These are phyloP conservation scores for Aspergillus pseudoglaucus DNA, from an alignment of 2,329 filamentous ascomycete species.

Conservation along the genomic window DNA sequence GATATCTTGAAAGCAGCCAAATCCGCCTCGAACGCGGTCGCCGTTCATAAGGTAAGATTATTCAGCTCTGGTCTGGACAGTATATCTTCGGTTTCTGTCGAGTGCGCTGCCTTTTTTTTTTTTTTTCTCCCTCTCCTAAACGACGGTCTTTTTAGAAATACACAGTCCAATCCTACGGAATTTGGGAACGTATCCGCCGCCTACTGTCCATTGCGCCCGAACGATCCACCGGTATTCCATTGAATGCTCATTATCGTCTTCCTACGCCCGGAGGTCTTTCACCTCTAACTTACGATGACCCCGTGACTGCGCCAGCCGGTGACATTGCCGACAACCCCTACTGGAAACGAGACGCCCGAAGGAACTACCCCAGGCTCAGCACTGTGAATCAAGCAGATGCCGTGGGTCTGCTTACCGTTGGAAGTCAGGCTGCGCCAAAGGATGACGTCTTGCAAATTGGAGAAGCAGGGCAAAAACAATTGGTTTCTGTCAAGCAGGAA, in stretches of 20 bases:
- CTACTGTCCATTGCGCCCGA: slow-evolving; percentile 74
- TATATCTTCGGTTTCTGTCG: background rate
- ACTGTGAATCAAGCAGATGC: slow-evolving; percentile 78
- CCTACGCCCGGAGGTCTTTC: slow-evolving; percentile 70
- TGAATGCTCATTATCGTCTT: slow-evolving; percentile 89
- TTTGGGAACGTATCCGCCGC: slow-evolving; percentile 80
- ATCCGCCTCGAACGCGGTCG: slow-evolving; percentile 31
- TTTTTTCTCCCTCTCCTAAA: too few species aligned
- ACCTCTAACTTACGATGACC: slow-evolving; percentile 69
- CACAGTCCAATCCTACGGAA: slow-evolving; percentile 78
- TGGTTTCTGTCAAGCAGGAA: slow-evolving; percentile 70
- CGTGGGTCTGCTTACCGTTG: slow-evolving; percentile 76
- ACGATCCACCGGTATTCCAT: slow-evolving; percentile 82
- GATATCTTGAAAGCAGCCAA: slow-evolving; percentile 34
- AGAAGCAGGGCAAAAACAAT: slow-evolving; percentile 63
- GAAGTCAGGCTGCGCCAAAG: slow-evolving; percentile 73
- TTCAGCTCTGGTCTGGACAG: background rate
- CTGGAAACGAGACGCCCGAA: slow-evolving; percentile 87
- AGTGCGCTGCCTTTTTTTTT: background rate
- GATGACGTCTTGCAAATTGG: slow-evolving; percentile 69
- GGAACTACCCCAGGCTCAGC: slow-evolving; percentile 73
- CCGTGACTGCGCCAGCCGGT: slow-evolving; percentile 73
- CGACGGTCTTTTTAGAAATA: slow-evolving; percentile 65
- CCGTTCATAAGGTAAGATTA: slow-evolving; percentile 30
- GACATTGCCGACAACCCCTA: slow-evolving; percentile 90